Base-by-base conservation (phyloP, 2,329 filamentous ascomycete species). In the Keithomyces neogunnii region DNA sequence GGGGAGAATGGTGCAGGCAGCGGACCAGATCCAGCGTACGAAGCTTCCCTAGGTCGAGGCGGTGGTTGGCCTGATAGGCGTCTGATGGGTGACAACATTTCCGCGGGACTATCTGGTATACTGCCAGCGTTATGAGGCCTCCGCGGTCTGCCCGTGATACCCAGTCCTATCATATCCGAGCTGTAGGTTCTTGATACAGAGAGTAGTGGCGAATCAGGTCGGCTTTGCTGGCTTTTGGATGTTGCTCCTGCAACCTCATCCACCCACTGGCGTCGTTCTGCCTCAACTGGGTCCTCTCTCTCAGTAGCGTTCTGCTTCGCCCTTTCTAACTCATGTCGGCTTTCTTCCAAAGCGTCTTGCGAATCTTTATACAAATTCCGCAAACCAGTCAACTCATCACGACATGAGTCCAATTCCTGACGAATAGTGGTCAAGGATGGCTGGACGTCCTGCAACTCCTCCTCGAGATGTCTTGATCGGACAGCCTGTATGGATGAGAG, bases 391-490 rank as follows among this genome's bases (percentile, higher is more conserved):
- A 86, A 66, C 55, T 84, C 76, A 3, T 75, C 71, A 50, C 79
- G 80, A 50, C 82, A 79, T 28, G 77, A 72, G 11, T 77, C 72
- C 2, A 88, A 69, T 52, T 90, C 84, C 54, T 81, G 75, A 52
- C 86, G 80, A 6, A 85, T 74, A 13, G 71, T 75, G n/a, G 80
- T 76, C n/a, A 86, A 73, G 50, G 81, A 80, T 38, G 76, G 83
- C 60, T 75, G 80, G 55, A 81, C 73, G 48, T 80, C 78, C 61
- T 96, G 89, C 5, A 96, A 70, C 58, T 97, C 90, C 58, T 95
- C 88, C 65, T 96, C 90, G 28, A 87, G 73, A 50, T 78, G 80
- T 59, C 88, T 78, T 45, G 73, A 73, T n/a, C 77, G 76, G 26
- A 71, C 71, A 35, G 87, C 87, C 79, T 89, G 53, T 4, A 35